Conservation (phyloP, 2,329 filamentous ascomycete genomes). For the Sordariomycetes sp. region DNA sequence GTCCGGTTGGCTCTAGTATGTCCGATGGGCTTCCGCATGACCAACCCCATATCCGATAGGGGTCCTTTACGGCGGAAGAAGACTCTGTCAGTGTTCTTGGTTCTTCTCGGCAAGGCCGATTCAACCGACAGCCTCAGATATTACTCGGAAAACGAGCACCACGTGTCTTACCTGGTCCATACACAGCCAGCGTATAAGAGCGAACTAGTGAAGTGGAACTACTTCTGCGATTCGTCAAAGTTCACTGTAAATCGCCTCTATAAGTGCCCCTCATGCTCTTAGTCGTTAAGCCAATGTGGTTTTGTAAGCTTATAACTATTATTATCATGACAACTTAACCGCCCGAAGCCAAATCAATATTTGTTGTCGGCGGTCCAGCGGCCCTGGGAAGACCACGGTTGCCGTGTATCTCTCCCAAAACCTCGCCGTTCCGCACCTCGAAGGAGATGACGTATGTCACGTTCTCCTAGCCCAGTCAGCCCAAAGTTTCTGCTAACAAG, state of each 20-base stretch:
- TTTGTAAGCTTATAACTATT: not conserved
- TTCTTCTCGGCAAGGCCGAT: not conserved
- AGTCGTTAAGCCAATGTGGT: not conserved
- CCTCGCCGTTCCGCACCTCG: conserved; percentile 24
- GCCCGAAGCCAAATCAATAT: not conserved
- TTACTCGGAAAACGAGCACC: too few species aligned
- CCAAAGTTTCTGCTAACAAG: not conserved
- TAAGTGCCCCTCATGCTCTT: not conserved
- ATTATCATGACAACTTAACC: not conserved
- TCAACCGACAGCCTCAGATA: too few species aligned
- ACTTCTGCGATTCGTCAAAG: too few species aligned
- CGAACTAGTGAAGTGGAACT: too few species aligned
- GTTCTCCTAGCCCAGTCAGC: not conserved
- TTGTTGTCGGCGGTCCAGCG: not conserved
- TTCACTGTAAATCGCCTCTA: not conserved
- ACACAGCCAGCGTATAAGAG: too few species aligned
- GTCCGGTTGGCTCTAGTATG: not conserved
- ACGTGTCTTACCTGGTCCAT: too few species aligned
- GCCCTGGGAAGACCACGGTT: not conserved
- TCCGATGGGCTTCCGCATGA: not conserved
- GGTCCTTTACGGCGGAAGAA: not conserved
- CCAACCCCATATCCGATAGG: not conserved
- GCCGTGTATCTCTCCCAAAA: not conserved
- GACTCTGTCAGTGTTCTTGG: not conserved
- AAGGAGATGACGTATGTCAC: conserved; percentile 41